phyloP scores from a whole-genome alignment of 192 early-diverging fungal species.

The Allomyces javanicus region DNA sequence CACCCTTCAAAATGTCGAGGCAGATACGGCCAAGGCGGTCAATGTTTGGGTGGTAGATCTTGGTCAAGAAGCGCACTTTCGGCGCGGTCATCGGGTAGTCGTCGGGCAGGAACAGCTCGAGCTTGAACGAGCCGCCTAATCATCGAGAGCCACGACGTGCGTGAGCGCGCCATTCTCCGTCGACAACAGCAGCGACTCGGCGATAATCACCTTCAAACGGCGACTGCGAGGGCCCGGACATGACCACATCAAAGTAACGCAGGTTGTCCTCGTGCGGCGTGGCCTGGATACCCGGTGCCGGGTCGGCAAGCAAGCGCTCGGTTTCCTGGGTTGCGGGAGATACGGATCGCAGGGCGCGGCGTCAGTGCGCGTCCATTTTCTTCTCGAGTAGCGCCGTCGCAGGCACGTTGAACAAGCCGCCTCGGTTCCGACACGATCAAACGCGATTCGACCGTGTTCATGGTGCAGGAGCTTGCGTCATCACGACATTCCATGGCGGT shows the following conservation, averaged over 20 bases:
- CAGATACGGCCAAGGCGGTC: constrained; percentile 96
- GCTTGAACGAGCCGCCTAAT: constrained; percentile 71
- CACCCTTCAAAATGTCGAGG: constrained; percentile 91
- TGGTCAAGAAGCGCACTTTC: constrained; percentile 93
- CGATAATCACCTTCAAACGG: constrained; percentile 72
- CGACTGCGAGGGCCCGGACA: constrained; percentile 72
- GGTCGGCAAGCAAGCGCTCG: constrained; percentile 79
- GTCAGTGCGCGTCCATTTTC: background rate
- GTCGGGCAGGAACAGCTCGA: constrained; percentile 91
- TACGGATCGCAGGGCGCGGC: background rate
- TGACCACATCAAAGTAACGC: constrained; percentile 90
- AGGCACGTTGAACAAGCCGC: background rate
- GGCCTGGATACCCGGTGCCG: constrained; percentile 82
- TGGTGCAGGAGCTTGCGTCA: too few species aligned
- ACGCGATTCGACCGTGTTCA: too few species aligned
- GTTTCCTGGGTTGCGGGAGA: constrained; percentile 48
- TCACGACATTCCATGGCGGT: too few species aligned
- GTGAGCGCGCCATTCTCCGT: background rate
- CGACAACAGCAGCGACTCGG: background rate
- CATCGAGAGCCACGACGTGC: background rate
- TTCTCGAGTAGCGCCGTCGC: background rate
- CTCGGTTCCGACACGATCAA: background rate
- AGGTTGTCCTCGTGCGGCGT: constrained; percentile 81
- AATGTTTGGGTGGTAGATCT: constrained; percentile 98
- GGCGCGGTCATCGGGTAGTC: constrained; percentile 97